phyloP scores from a whole-genome alignment of 768 basidiomycete genomes.

The Agrocybe praecox region DNA sequence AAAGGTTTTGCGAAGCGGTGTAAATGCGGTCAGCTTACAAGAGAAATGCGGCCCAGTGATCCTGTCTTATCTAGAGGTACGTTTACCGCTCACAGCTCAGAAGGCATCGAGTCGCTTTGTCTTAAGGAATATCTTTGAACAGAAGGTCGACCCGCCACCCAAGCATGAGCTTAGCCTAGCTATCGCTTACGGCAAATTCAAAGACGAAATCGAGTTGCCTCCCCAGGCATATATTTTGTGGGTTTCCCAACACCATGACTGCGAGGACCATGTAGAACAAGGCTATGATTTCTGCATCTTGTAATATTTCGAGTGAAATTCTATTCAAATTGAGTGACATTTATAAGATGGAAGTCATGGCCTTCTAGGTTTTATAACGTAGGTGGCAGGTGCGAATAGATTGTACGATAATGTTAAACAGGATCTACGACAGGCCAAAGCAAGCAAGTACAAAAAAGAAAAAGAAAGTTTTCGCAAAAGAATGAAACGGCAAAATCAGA shows the following conservation, averaged over 20 bases:
- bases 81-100: too few species aligned
- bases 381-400: too few species aligned
- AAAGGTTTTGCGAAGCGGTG: background rate
- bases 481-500: too few species aligned
- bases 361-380: too few species aligned
- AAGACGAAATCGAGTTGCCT: background rate
- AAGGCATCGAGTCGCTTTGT: too few species aligned
- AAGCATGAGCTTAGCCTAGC: background rate
- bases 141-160: background rate
- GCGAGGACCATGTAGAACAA: background rate
- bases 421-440: too few species aligned
- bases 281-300: slow-evolving; percentile 1
- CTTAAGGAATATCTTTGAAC: too few species aligned
- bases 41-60: background rate
- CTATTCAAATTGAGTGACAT: too few species aligned
- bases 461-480: too few species aligned
- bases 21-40: background rate
- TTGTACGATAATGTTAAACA: too few species aligned
- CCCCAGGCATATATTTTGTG: background rate
- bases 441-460: too few species aligned
- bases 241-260: background rate
- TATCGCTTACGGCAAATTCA: background rate
- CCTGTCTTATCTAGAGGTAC: background rate
- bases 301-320: background rate
- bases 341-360: too few species aligned